Conservation (phyloP, 441 rosid genomes). For the Aquilaria agallochum region DNA sequence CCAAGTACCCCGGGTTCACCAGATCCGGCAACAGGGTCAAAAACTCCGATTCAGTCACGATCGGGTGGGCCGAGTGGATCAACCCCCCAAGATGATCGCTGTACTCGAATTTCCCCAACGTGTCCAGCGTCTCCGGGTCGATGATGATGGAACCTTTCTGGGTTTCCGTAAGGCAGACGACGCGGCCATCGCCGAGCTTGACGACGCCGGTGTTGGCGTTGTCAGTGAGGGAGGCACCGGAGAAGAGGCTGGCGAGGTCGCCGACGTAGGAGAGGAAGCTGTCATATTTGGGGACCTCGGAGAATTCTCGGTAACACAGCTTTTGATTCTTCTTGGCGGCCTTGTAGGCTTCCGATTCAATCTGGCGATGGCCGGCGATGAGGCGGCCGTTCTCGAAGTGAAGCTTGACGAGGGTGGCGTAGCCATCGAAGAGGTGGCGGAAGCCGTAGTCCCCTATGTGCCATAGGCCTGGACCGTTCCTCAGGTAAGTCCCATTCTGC, state of each 20-base stretch:
- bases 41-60: constrained; percentile 74
- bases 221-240: constrained; percentile 89
- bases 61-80: constrained; percentile 91
- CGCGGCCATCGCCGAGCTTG: constrained; percentile 85
- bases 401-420: constrained; percentile 75
- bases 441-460: constrained; percentile 72
- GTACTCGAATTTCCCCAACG: constrained; percentile 69
- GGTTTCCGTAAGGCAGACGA: constrained; percentile 90
- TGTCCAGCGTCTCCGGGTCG: constrained; percentile 65
- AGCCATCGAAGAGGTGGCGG: constrained; percentile 98
- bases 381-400: constrained; percentile 59
- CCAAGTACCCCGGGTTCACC: constrained; percentile 70
- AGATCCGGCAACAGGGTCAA: constrained; percentile 82
- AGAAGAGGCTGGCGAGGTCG: constrained; percentile 64
- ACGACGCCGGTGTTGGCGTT: constrained; percentile 95
- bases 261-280: constrained; percentile 69
- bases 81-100: constrained; percentile 64
- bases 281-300: constrained; percentile 66
- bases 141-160: constrained; percentile 85
- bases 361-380: constrained; percentile 70
- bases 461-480: constrained; percentile 97
- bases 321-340: constrained; percentile 70
- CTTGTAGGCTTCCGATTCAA: constrained; percentile 84
- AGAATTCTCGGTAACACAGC: constrained; percentile 88
- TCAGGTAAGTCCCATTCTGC: constrained; percentile 90